A percentile compares a stretch with the other conserved stretches of the same genome.
Conservation (phyloP, 139 green algal species). For the Chlorokybus atmophyticus region DNA sequence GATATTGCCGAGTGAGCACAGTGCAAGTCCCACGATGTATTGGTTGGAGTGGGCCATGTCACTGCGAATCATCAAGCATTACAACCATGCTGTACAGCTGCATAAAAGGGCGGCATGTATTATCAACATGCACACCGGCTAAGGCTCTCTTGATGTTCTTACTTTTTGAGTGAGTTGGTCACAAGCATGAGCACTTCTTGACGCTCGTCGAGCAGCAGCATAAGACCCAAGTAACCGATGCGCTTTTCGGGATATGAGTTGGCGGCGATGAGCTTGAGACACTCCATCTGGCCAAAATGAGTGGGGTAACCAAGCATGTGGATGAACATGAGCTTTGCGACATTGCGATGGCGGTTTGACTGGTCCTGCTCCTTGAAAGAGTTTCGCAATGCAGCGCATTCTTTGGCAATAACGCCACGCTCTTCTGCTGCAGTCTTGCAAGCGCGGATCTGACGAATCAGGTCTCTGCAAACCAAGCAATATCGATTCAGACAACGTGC, state of each 20-base stretch:
- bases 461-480: slow-evolving; percentile 59
- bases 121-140: too few relatives aligned
- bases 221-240: slow-evolving; percentile 94
- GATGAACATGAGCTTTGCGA: slow-evolving; percentile 99
- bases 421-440: slow-evolving; percentile 95
- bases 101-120: too few relatives aligned
- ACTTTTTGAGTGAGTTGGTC: slow-evolving; percentile 94
- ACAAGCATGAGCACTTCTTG: slow-evolving; percentile 99
- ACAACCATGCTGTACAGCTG: too few relatives aligned
- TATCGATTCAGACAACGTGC: too few relatives aligned
- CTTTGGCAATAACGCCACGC: slow-evolving; percentile 86
- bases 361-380: slow-evolving; percentile 36
- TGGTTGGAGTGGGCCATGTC: slow-evolving; percentile 35
- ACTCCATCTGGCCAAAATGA: slow-evolving; percentile 99
- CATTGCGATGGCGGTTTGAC: slow-evolving; percentile 62
- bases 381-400: slow-evolving; percentile 76
- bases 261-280: slow-evolving; percentile 68
- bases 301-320: slow-evolving; percentile 99
- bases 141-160: slow-evolving; percentile 4
- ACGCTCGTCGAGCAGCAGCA: slow-evolving; percentile 92
- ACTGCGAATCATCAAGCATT: too few relatives aligned
- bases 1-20: slow-evolving; percentile 92
- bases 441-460: slow-evolving; percentile 68
- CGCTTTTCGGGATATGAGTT: slow-evolving; percentile 33
- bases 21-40: slow-evolving; percentile 79